Evolutionary conservation across 305 asterid genomes (phyloP).

Genomic region (Fraxinus sp.): DNA sequence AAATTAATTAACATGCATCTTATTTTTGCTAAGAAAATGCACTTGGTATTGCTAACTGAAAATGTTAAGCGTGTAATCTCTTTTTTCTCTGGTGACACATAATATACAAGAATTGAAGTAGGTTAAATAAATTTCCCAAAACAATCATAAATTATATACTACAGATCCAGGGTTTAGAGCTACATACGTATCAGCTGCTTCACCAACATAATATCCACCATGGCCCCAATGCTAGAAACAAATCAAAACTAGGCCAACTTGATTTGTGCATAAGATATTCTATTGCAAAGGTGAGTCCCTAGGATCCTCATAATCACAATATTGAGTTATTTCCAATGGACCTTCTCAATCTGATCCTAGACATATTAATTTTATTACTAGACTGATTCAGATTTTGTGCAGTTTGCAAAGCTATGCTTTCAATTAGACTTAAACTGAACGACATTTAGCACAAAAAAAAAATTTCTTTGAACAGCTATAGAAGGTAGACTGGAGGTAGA

Average conservation of each 20-base stretch:
- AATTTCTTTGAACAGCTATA: not conserved
- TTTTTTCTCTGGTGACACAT: not conserved
- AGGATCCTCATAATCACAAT: constrained; percentile 1
- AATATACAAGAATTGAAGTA: not conserved
- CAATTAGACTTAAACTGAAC: not conserved
- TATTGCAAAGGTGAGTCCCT: not conserved
- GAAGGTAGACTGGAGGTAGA: not conserved
- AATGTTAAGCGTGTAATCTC: not conserved
- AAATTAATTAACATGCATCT: not conserved
- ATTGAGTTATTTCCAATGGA: not conserved
- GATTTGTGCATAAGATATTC: not conserved
- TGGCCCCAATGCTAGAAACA: not conserved
- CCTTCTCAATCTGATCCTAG: not conserved
- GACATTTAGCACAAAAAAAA: not conserved
- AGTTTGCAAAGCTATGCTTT: not conserved
- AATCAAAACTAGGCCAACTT: not conserved
- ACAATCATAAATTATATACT: not conserved
- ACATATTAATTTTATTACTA: not conserved
- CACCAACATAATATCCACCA: not conserved
- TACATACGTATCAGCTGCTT: not conserved
- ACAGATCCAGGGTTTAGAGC: not conserved
- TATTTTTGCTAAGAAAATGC: not conserved
- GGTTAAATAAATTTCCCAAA: not conserved
- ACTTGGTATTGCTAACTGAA: not conserved
- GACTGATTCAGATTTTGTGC: not conserved